Base-by-base conservation (phyloP, 805 yeast species). In the Nakazawaea siamensis region DNA sequence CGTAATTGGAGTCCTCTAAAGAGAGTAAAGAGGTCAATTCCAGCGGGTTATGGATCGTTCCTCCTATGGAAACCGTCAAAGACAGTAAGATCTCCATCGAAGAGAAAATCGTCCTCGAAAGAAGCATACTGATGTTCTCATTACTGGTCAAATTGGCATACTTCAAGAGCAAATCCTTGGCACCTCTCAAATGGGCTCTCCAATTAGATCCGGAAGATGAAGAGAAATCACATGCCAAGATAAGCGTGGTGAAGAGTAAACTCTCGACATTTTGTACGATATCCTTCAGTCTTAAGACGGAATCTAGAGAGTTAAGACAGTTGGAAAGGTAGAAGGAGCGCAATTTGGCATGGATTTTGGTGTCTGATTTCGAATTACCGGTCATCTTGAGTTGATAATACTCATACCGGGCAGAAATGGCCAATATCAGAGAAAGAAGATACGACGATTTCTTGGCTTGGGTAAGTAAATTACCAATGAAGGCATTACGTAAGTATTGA, bases 171-270 rank as follows among this genome's bases (percentile, higher is more conserved):
- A 79, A 52, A 43, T 76, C 82, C 46, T 76, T 77, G 1, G 84
- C 85, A 11, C 85, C 85, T 43, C 72, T 54, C 13, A 79, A 55
- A 55, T 79, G 86, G 0, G 80, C 73, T 39, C 82, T 58, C 87
- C 86, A 79, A 43, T 72, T 70, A 24, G 73, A 69, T 32, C 72
- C 74, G 7, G 64, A 59, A 6, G 74, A 68, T 2, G 75, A 66
- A 0, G 83, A 78, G 47, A 73, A 75, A 21, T 77, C 79, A 1
- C 77, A 65, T 0, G 88, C 82, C 17, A 82, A 57, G 19, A 82
- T 58, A 24, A 81, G 61, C 2, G 80, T 82, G 0, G 92, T 82
- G 21, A 82, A 51, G 11, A 81, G 62, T 5, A 81, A 68, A 0
- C 84, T 75, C 46, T 81, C 90, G 21, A 80, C 76, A 45, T 80